Conservation (phyloP, 2,329 filamentous ascomycete species). For the Chrysoporthe puriensis region DNA sequence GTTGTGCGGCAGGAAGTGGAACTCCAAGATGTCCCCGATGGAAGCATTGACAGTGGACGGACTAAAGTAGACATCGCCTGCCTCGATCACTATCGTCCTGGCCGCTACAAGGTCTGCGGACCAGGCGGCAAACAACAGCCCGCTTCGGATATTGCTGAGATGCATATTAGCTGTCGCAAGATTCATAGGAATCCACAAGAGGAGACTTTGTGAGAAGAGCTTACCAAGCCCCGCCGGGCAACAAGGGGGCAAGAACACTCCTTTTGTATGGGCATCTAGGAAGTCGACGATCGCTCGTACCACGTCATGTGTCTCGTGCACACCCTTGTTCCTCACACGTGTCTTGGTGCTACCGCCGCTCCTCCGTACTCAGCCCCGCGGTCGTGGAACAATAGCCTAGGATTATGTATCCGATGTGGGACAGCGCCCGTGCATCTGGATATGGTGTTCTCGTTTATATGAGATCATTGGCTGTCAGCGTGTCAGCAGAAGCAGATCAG, state of each 20-base stretch:
- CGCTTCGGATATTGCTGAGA: background rate
- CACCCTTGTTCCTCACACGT: background rate
- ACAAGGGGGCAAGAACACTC: background rate
- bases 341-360: slow-evolving; percentile 2
- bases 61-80: slow-evolving; percentile 45
- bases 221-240: background rate
- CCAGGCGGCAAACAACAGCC: slow-evolving; percentile 2
- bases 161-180: background rate
- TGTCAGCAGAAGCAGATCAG: background rate
- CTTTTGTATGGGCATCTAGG: background rate
- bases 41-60: slow-evolving; percentile 49
- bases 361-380: background rate
- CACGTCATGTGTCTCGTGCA: slow-evolving; percentile 13
- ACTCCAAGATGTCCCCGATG: slow-evolving; percentile 53
- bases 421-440: background rate
- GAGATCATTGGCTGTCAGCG: background rate
- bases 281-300: background rate
- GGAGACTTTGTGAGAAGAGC: background rate
- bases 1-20: slow-evolving; percentile 54
- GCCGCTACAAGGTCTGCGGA: slow-evolving; percentile 23
- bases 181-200: background rate
- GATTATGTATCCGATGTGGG: background rate
- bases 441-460: background rate
- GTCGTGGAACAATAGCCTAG: background rate
- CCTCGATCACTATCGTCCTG: slow-evolving; percentile 42